Evolutionary conservation across 202 grass and related monocot species (phyloP), one percentile per base, ranked within the genome.

Genomic region (Musa balbisiana): DNA sequence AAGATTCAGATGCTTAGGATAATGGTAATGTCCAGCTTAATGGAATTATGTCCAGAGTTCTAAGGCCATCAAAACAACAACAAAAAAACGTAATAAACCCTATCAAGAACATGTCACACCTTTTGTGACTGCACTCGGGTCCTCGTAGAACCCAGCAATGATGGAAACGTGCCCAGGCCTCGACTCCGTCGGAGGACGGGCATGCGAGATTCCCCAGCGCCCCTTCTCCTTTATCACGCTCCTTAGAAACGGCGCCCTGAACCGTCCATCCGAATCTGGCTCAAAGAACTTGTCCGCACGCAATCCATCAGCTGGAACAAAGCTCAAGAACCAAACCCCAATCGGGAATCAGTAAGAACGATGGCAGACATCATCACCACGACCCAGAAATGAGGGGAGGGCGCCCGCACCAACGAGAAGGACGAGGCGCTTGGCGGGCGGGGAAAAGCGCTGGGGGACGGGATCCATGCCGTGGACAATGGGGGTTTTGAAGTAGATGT

Each of bases 401-500:
- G 27, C 66, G 8, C 15, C 70, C 85, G 72, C 59, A 92, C 93
- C 93, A 11, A 97, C 90, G 51, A 97, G 72, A 80, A 97, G 93
- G 66, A 97, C 86, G 54, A 97, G 88, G 80, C 90, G 93, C 69
- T 84, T 89, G 78, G 93, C 93, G 3, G 93, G 90, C 1, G 93
- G 77, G 26, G 85, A 80, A 64, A 92, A 51, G 49, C 84, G 82
- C 66, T 87, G 93, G 63, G 83, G 88, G 66, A 91, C 93, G 64
- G 90, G 93, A 72, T 65, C 52, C 88, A 92, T 97, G 82, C 90
- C 93, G 62, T 96, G 93, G 54, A 97, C 90, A 79, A 97, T 91
- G 73, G 90, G 93, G 53, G 85, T 87, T 82, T 97, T 97, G 88
- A 97, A 97, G 93, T 97, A 92, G 84, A 93, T 97, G 81, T 97